phyloP scores from a whole-genome alignment of 495 filamentous ascomycete species.

The Neurospora africana region DNA sequence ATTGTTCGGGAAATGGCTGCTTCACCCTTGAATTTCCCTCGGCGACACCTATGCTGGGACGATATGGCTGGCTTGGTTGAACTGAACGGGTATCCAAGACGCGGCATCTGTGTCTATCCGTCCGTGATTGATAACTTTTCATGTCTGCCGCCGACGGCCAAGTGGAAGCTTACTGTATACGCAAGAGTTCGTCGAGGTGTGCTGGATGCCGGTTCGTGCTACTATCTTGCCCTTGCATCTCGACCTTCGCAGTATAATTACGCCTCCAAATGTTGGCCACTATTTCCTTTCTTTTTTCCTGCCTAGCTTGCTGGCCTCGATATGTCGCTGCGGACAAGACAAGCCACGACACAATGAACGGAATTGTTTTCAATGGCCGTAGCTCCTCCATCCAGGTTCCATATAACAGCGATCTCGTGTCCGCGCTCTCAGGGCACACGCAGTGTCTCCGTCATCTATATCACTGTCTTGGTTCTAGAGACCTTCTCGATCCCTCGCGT shows the following conservation, averaged over 20 bases:
- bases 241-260: background rate
- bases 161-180: background rate
- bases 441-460: slow-evolving; percentile 12
- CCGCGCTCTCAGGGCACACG: background rate
- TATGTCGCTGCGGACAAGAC: background rate
- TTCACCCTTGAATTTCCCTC: background rate
- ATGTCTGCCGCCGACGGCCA: background rate
- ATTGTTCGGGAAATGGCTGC: background rate
- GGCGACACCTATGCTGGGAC: background rate
- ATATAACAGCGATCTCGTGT: background rate
- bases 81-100: background rate
- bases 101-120: background rate
- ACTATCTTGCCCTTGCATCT: background rate
- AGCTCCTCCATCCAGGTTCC: background rate
- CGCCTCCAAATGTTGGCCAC: background rate
- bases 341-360: background rate
- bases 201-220: background rate
- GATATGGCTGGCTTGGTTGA: background rate
- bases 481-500: background rate
- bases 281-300: background rate
- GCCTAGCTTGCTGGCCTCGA: background rate
- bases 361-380: background rate
- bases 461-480: slow-evolving; percentile 8
- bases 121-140: background rate
- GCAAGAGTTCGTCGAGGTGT: background rate